Evolutionary conservation across 2,329 filamentous ascomycete species (phyloP), one percentile per base, ranked within the genome.

Genomic region (Fusarium brachygibbosum): DNA sequence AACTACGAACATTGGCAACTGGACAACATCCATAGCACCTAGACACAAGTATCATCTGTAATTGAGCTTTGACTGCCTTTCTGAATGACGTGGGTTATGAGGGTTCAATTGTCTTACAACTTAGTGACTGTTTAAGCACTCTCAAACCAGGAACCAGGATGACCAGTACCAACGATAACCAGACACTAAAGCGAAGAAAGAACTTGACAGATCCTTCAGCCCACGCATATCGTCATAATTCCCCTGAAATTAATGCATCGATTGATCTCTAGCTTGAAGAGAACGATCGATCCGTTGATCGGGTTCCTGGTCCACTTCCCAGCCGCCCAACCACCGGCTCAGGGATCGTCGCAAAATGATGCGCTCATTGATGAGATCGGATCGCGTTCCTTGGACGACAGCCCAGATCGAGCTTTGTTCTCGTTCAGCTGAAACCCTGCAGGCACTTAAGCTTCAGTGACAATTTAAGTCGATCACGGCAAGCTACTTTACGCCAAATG

Each of bases 321-420:
- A 60, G 40, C 51, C 37, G 40, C 31, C 52, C 56, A 49, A 19
- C 57, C 40, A 44, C 44, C 46, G 5, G n/a, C 29, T 13, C 14
- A 28, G 25, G 28, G 55, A 67, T 67, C 56, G 46, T 12, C 53
- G 14, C 19, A 34, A 46, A 38, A 70, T 70, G 51, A 70, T 70
- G 68, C 54, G 68, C 40, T 58, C 67, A 70, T 70, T 29, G 40
- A 65, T 38, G 16, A 34, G 38, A 55, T 60, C 55, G 19, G 45
- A 48, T 61, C 63, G 51, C 21, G 68, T 70, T 70, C 59, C 63
- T 68, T 69, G 55, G 52, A 55, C 52, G 52, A 70, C 52, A 14
- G 53, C 45, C 52, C 48, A 23, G 53, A 56, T 58, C 45, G 44
- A 29, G 41, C 17, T 21, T 37, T 48, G 21, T 40, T 45, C 40